Evolutionary conservation across 257 asterid species (phyloP), one percentile per base, ranked within the genome.

Genomic region (Ehretia macrophylla): DNA sequence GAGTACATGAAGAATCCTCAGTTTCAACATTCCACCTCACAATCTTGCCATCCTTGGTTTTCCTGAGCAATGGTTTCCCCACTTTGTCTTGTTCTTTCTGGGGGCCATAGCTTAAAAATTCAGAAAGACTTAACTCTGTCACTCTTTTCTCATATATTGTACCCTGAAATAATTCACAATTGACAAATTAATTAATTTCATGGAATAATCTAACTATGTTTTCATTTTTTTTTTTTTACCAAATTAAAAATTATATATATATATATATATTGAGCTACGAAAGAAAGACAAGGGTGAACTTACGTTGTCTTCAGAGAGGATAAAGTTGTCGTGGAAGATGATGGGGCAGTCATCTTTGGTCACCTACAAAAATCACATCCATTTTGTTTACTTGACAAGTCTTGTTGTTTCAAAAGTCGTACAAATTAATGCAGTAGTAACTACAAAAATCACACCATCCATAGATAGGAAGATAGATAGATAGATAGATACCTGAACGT

Each of bases 401-500:
- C 78, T 68, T 74, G 70, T 72, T 62, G 80, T 46, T 52, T 68
- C 63, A 48, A 12, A 21, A 38, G 35, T 45, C 37, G 73, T 77
- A 73, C 77, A 73, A 39, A 50, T 40, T 44, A 64, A 68, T n/a
- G 69, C 77, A 65, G 79, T 81, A 74, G 73, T 72, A 66, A 66
- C 21, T 66, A 67, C 78, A 35, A 62, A 61, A 62, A 48, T 66
- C 27, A 62, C 38, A 61, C 58, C 32, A 37, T 58, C 69, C 74
- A 56, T 10, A 27, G n/a, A 11, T n/a, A 23, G 1, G 18, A 32
- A 11, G 35, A 11, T n/a, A n/a, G n/a, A n/a, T n/a, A n/a, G n/a
- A n/a, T n/a, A n/a, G n/a, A n/a, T n/a, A n/a, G n/a, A n/a, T 78
- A 90, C 99, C 97, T 93, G 99, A 74, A 93, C 97, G 42, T 93